Evolutionary conservation across 805 yeast species (phyloP), one percentile per base, ranked within the genome.

Genomic region (Wickerhamiella qilinensis): DNA sequence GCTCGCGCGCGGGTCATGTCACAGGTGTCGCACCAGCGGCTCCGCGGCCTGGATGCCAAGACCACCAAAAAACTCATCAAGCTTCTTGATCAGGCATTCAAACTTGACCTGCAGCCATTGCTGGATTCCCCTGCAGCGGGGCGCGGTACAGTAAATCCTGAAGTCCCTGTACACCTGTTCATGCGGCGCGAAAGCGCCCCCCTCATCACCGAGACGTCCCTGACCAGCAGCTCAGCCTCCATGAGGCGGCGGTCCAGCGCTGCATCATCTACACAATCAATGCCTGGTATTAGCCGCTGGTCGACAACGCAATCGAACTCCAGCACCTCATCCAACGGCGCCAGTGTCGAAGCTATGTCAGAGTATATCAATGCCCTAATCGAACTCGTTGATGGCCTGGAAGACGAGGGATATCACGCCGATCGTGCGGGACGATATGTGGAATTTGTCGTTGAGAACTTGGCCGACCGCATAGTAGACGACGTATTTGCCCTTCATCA

Each of bases 401-500:
- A 31, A 12, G 19, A 11, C 2, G 39, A 34, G 20, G 33, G 33
- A 7, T 34, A 34, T n/a, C 8, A 14, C 19, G 16, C n/a, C 14
- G 36, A 22, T 4, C n/a, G 31, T 15, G 37, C 25, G 3, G 21
- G 19, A 30, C 35, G 21, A 8, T 40, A 30, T 32, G 32, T 33
- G 24, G 35, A 36, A 15, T 40, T 40, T 37, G 38, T 40, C 16
- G 31, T 40, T 18, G 38, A 32, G 4, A 16, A 16, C 14, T 25
- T 40, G 12, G 38, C 37, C 3, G 11, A 32, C 22, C 30, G 28
- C 16, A 20, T 40, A 9, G 38, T 32, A 2, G 38, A 33, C 28
- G 43, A 40, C 19, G 18, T 36, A 6, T 34, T 40, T 30, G 32
- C 33, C 4, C 25, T 40, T 4, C 42, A 36, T 33, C 28, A 35